Evolutionary conservation across 2,329 filamentous ascomycete species (phyloP).

Genomic region (Venturia nashicola): DNA sequence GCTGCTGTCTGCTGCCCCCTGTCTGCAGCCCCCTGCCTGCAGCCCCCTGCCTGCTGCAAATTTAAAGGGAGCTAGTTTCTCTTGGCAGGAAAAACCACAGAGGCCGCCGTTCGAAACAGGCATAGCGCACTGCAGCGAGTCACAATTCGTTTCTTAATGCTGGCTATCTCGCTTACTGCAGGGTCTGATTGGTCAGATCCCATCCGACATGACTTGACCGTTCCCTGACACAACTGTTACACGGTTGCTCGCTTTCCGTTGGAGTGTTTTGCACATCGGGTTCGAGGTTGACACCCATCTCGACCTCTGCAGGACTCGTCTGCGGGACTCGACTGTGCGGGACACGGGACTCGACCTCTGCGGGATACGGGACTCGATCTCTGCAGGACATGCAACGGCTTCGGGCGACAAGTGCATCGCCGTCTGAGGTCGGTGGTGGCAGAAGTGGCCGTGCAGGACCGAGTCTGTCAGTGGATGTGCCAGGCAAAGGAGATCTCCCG

Average conservation of each 20-base stretch:
- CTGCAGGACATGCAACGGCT: too few relatives aligned
- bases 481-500: background rate
- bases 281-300: background rate
- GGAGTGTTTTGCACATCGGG: background rate
- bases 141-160: background rate
- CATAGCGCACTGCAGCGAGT: background rate
- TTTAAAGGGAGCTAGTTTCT: background rate
- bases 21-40: too few relatives aligned
- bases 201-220: background rate
- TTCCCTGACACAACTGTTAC: conserved; percentile 1
- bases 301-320: background rate
- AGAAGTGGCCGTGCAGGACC: background rate
- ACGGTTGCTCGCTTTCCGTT: background rate
- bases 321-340: too few relatives aligned
- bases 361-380: too few relatives aligned
- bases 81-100: conserved; percentile 5
- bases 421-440: background rate
- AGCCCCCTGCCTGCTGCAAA: background rate
- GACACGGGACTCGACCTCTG: too few relatives aligned
- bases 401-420: too few relatives aligned
- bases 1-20: too few relatives aligned
- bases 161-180: background rate
- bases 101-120: background rate
- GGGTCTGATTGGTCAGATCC: background rate
- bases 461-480: background rate